Base-by-base conservation (phyloP, 2,329 filamentous ascomycete species). In the Diaporthe sp. region DNA sequence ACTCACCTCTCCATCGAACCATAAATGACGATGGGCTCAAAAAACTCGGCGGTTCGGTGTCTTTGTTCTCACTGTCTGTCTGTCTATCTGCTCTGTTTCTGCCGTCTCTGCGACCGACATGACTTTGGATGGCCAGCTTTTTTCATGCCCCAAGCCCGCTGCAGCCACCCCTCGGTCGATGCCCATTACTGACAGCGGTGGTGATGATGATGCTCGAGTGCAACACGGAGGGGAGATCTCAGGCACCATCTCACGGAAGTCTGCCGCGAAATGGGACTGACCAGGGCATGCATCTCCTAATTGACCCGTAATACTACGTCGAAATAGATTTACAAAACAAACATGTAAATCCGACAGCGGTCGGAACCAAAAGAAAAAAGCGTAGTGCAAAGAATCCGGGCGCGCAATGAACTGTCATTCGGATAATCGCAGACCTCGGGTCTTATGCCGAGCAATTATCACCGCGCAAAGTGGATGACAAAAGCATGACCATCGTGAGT, bases 181-280 rank as follows among this genome's bases (percentile, higher is more conserved):
- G n/a, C 31, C 31, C 22, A 31, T 65, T 47, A 42, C 60, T 34
- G 17, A 15, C 37, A 55, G 15, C 10, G 20, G 15, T 60, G 20
- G 15, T 60, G 17, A 25, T 20, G 60, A 37, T 47, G 60, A 42
- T 39, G 47, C 12, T 68, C 47, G 8, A 42, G 34, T 68, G 65
- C 34, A 51, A 39, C 65, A n/a, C 31, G 47, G 65, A 42, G 22
- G 22, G 28, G 28, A 39, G 42, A 68, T 68, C 65, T 68, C 65
- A 68, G 65, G 65, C 60, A 68, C 31, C 47, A 68, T 68, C 47
- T 68, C 65, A 39, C 47, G 65, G 65, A 68, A 39, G 34, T 42
- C 13, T 28, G 47, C 65, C 65, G 65, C 47, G 31, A 22, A 37
- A 39, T 39, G 47, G 49, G 9, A 7, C 31, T 8, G 39, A 42